These are phyloP conservation scores for Microsporum ferrugineum DNA, from an alignment of 2,329 filamentous ascomycete genomes.

Conservation along the genomic window DNA sequence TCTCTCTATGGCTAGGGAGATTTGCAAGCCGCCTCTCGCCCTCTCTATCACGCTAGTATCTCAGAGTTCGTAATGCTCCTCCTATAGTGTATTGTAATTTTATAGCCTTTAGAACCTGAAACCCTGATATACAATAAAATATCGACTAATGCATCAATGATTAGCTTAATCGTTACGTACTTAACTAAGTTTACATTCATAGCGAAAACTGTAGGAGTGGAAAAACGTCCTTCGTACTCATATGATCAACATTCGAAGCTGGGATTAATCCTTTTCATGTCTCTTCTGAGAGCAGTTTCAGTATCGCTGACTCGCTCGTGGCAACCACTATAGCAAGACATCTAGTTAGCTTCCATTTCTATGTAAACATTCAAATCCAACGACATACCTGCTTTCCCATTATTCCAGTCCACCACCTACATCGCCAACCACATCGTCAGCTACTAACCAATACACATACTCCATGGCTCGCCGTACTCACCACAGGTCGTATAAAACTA, in stretches of 20 bases:
- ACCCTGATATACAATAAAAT: background rate
- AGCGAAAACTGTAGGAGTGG: background rate
- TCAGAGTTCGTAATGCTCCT: background rate
- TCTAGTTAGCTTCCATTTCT: background rate
- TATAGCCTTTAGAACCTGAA: background rate
- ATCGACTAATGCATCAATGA: background rate
- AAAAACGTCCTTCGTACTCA: background rate
- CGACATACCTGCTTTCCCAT: slow-evolving; percentile 59
- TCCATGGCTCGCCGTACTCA: slow-evolving; percentile 36
- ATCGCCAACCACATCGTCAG: slow-evolving; percentile 4
- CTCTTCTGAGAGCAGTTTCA: slow-evolving; percentile 47
- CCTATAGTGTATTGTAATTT: background rate
- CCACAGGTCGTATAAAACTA: slow-evolving; percentile 62
- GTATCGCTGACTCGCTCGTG: slow-evolving; percentile 76
- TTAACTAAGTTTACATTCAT: background rate
- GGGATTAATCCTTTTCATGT: background rate
- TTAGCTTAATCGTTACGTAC: background rate
- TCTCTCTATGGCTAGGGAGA: background rate
- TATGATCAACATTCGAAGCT: background rate
- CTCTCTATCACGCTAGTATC: background rate
- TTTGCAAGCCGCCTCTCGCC: background rate
- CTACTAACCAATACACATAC: background rate
- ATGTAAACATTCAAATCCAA: background rate
- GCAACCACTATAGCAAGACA: slow-evolving; percentile 44
- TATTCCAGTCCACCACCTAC: slow-evolving; percentile 77